A percentile compares a stretch with the other conserved stretches of the same genome.
Conservation (phyloP, 148 eudicot genomes). For the Limonium bicolor region DNA sequence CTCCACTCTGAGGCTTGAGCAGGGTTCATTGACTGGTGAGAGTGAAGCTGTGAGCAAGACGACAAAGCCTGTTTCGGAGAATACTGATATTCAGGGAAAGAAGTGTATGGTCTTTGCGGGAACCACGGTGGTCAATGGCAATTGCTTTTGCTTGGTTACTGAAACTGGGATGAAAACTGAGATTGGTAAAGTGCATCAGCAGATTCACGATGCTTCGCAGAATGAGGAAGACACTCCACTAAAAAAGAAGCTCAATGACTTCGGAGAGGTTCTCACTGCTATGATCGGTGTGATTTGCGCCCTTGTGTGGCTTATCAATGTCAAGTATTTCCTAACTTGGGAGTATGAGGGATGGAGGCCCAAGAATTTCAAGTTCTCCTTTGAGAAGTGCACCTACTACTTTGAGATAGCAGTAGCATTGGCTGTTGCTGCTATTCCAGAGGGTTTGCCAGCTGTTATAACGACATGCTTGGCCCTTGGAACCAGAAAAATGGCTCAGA, state of each 20-base stretch:
- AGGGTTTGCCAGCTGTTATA: conserved; percentile 45
- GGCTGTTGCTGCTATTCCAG: conserved; percentile 44
- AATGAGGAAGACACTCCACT: conserved; percentile 32
- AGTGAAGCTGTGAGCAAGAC: conserved; percentile 17
- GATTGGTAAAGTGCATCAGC: conserved; percentile 30
- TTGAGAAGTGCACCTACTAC: conserved; percentile 38
- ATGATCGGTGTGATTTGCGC: conserved; percentile 27
- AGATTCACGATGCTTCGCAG: conserved; percentile 31
- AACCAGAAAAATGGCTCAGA: conserved; percentile 43
- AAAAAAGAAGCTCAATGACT: conserved; percentile 34
- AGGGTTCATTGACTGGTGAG: conserved; percentile 17
- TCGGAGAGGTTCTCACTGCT: conserved; percentile 27
- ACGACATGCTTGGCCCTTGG: conserved; percentile 42
- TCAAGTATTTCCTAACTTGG: conserved; percentile 37
- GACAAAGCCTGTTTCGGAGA: conserved; percentile 5
- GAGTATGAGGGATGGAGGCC: conserved; percentile 36
- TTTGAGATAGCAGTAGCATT: conserved; percentile 40
- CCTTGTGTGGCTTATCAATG: conserved; percentile 33
- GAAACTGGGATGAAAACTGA: conserved; percentile 33
- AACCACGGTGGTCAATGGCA: conserved; percentile 31
- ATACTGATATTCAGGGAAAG: conserved; percentile 29
- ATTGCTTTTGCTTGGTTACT: conserved; percentile 26
- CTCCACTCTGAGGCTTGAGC: conserved; percentile 13
- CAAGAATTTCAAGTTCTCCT: conserved; percentile 32
- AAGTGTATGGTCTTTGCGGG: conserved; percentile 40